Evolutionary conservation across 2,329 filamentous ascomycete genomes (phyloP).

Genomic region (Aureobasidium sp.): DNA sequence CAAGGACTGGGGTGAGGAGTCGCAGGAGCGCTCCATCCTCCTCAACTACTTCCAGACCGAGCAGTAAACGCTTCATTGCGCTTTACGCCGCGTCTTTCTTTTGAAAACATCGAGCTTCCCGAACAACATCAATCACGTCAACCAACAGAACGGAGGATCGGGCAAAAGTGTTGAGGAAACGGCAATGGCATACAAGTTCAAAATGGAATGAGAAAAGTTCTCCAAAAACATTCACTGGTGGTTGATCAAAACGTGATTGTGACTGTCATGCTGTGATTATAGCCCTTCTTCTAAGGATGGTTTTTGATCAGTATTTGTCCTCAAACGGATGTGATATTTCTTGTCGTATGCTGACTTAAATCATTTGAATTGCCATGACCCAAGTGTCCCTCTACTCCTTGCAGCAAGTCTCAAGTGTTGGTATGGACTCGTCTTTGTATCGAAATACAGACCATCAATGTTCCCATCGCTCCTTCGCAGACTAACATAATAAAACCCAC

Average conservation of each 20-base stretch:
- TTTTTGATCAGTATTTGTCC: neutral
- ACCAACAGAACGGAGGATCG: neutral
- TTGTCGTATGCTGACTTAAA: neutral
- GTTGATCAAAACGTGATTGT: neutral
- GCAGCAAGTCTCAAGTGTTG: slow-evolving; percentile 43
- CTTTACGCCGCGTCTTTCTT: slow-evolving; percentile 2
- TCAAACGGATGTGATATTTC: neutral
- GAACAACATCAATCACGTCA: slow-evolving; percentile 1
- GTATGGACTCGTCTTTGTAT: slow-evolving; percentile 48
- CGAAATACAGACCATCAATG: slow-evolving; percentile 48
- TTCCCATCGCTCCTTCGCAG: slow-evolving; percentile 39
- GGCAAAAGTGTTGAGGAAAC: neutral
- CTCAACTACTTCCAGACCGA: slow-evolving; percentile 99
- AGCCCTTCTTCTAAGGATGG: neutral
- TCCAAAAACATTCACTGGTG: neutral
- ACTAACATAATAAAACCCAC: slow-evolving; percentile 49
- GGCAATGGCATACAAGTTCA: slow-evolving; percentile 11
- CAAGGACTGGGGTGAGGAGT: slow-evolving; percentile 99
- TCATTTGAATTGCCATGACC: slow-evolving; percentile 34
- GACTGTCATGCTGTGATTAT: neutral
- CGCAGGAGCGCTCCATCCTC: slow-evolving; percentile 95
- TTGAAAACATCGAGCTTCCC: neutral
- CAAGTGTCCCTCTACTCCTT: slow-evolving; percentile 28
- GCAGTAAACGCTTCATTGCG: slow-evolving; percentile 35
- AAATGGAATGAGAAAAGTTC: slow-evolving; percentile 10